Base-by-base conservation (phyloP, 2,329 filamentous ascomycete species). In the Periconia macrospinosa region DNA sequence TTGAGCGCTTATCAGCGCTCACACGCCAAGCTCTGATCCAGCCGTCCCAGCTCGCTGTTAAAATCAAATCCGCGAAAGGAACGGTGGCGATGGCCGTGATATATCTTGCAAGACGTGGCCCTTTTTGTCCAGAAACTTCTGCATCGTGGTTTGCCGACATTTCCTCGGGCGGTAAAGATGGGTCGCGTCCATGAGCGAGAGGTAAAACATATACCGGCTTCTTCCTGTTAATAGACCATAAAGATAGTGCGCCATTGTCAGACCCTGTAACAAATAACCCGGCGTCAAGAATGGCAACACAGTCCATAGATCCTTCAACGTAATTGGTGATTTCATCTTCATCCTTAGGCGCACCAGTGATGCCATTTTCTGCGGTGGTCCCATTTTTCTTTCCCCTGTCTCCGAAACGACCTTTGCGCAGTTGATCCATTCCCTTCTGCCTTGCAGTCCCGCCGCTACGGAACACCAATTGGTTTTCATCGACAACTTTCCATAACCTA, bases 41-140 rank as follows among this genome's bases (percentile, higher is more conserved):
- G 2, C 94, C 94, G 70, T 96, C 94, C 92, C 93, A 99, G 74
- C 91, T 96, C 30, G 93, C 94, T 60, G 87, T 95, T 47, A 99
- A 80, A 52, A 99, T 85, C 47, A 96, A 79, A 67, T 99, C 92
- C 6, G 91, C 93, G 72, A 92, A 97, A 0, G 94, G 93, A 46
- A 99, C 82, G 0, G 91, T 89, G 46, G 87, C 82, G 42, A 99
- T 79, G 6, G 93, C 92, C 1, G 94, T 99, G 72, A 99, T 94
- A 83, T 90, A 95, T 69, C 93, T 83, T 3, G 94, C 90, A 47
- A 73, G 53, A 60, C 87, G 83, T 1, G 87, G 84, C 72, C 74
- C 67, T 67, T 74, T 56, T 72, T 74, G 54, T 66, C 70, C 61
- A 72, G 75, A 57, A 63, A 79, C 78, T 51, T 85, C 81, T 1